Percentiles rank a stretch among this genome's conserved stretches.
These are phyloP conservation scores for Penicillium hesseltinei DNA, from an alignment of 2,329 filamentous ascomycete species.

Conservation along the genomic window DNA sequence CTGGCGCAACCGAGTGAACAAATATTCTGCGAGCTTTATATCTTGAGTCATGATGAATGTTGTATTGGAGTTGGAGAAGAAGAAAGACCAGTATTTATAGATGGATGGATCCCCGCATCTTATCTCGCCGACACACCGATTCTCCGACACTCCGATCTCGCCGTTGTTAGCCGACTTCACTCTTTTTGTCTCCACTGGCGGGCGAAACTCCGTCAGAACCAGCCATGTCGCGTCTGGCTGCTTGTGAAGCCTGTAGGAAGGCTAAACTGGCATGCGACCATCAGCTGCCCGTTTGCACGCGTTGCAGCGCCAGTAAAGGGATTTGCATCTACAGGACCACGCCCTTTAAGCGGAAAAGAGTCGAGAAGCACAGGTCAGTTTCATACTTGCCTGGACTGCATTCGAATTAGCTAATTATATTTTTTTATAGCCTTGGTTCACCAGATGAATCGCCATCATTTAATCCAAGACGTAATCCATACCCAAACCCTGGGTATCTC, in stretches of 20 bases:
- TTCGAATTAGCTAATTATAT: background rate
- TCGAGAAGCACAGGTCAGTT: conserved; percentile 22
- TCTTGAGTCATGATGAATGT: conserved; percentile 15
- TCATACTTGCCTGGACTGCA: background rate
- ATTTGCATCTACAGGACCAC: conserved; percentile 29
- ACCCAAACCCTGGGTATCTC: conserved; percentile 31
- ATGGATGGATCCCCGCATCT: conserved; percentile 15
- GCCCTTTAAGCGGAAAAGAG: conserved; percentile 26
- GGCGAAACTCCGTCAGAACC: conserved; percentile 9
- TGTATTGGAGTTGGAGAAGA: conserved; percentile 1
- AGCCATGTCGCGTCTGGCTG: conserved; percentile 24
- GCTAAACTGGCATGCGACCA: conserved; percentile 27
- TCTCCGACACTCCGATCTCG: conserved; percentile 12
- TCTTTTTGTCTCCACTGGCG: conserved; percentile 7
- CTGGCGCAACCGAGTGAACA: conserved; percentile 64
- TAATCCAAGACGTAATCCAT: conserved; percentile 23
- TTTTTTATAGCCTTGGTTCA: conserved; percentile 12
- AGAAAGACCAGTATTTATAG: conserved; percentile 3
- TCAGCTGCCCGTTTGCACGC: conserved; percentile 22
- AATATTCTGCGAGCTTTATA: conserved; percentile 49
- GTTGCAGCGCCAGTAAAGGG: conserved; percentile 17
- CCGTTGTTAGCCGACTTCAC: conserved; percentile 19
- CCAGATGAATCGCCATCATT: conserved; percentile 22
- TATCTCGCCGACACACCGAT: conserved; percentile 19
- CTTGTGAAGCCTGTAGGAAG: conserved; percentile 27